Evolutionary conservation across 768 basidiomycete species (phyloP).

Genomic region (Termitomyces sp.): DNA sequence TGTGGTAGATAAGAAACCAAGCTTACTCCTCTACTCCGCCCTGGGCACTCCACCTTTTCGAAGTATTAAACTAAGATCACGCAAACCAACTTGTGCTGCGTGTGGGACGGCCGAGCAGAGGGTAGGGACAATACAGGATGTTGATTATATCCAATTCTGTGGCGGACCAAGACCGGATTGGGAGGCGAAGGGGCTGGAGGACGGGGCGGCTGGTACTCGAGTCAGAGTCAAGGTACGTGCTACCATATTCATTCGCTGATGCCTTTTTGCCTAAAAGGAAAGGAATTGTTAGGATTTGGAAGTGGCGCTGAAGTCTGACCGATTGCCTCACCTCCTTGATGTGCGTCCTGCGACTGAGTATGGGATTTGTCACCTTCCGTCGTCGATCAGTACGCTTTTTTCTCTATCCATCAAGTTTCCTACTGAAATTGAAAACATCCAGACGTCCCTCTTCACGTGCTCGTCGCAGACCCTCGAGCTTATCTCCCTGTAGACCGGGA

Average conservation of each 20-base stretch:
- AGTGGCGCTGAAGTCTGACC: constrained; percentile 23
- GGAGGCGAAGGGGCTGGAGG: constrained; percentile 45
- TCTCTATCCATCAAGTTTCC: neutral
- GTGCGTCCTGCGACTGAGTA: constrained; percentile 78
- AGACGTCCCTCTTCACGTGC: constrained; percentile 65
- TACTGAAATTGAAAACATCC: neutral
- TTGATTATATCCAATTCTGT: constrained; percentile 85
- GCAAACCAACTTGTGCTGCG: constrained; percentile 64
- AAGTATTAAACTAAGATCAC: constrained; percentile 71
- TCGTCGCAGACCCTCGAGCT: constrained; percentile 55
- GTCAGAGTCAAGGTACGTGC: constrained; percentile 35
- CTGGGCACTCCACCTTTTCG: constrained; percentile 66
- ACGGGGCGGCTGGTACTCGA: constrained; percentile 35
- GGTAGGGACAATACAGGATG: constrained; percentile 41
- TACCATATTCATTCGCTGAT: neutral
- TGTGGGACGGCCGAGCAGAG: constrained; percentile 55
- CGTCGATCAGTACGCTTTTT: constrained; percentile 53
- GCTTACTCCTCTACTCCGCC: constrained; percentile 51
- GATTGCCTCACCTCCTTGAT: constrained; percentile 53
- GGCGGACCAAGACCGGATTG: constrained; percentile 68
- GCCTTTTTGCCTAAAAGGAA: neutral
- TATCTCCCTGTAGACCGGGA: constrained; percentile 24
- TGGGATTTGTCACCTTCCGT: constrained; percentile 77
- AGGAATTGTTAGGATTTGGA: constrained; percentile 17
- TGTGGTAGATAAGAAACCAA: constrained; percentile 31